Evolutionary conservation across 78 protist species (phyloP).

Genomic region (Parvularia atlantis): DNA sequence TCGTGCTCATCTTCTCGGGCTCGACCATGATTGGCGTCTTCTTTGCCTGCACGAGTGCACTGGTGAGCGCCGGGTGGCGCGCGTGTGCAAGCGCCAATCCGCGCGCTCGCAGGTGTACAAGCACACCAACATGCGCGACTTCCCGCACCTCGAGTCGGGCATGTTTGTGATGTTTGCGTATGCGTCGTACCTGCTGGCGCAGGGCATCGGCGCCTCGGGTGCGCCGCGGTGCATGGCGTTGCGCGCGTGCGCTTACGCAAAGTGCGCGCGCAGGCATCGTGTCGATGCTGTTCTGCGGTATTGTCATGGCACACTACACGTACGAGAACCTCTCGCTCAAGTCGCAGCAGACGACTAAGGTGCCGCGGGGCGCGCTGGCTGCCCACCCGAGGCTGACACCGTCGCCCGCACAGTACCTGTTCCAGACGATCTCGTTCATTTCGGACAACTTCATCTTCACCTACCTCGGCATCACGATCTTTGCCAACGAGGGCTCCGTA

Average conservation of each 20-base stretch:
- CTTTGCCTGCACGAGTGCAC: too few species aligned
- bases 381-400: too few species aligned
- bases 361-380: too few species aligned
- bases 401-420: too few species aligned
- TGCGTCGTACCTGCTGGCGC: slow-evolving; percentile 24
- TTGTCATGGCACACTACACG: slow-evolving; percentile 33
- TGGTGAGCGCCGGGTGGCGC: too few species aligned
- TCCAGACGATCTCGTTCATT: slow-evolving; percentile 30
- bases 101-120: too few species aligned
- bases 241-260: too few species aligned
- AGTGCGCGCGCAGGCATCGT: too few species aligned
- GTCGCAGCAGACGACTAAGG: background rate
- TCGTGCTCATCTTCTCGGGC: too few species aligned
- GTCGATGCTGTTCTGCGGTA: slow-evolving; percentile 66
- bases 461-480: slow-evolving; percentile 17
- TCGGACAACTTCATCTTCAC: slow-evolving; percentile 27
- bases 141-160: slow-evolving; percentile 15
- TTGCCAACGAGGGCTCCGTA: background rate
- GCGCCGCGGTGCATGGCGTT: too few species aligned
- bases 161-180: background rate
- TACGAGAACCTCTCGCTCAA: background rate
- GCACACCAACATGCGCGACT: background rate
- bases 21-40: too few species aligned
- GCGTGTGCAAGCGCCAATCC: too few species aligned
- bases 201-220: slow-evolving; percentile 16